Percentiles rank a stretch among this genome's conserved stretches.
phyloP scores from a whole-genome alignment of 805 yeast species.

The Metschnikowia amazonensis region DNA sequence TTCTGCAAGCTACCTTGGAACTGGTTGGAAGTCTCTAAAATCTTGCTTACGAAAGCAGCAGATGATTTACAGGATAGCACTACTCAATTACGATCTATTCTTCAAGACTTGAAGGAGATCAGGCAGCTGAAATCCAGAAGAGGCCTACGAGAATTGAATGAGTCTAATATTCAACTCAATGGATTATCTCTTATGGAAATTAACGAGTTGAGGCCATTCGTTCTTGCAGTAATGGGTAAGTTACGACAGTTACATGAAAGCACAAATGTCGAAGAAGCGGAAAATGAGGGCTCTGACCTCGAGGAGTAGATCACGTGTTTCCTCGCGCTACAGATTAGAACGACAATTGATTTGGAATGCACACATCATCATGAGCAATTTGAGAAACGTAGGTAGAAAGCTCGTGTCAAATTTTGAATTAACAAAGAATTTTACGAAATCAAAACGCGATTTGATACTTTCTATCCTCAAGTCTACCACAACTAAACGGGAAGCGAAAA shows the following conservation, averaged over 20 bases:
- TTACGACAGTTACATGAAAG: conserved; percentile 53
- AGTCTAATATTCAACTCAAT: conserved; percentile 76
- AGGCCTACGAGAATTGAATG: conserved; percentile 77
- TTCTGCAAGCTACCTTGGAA: conserved; percentile 78
- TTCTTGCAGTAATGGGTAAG: conserved; percentile 75
- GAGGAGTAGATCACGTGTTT: conserved; percentile 15
- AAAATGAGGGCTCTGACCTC: conserved; percentile 12
- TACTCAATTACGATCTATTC: conserved; percentile 60
- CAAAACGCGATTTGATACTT: conserved; percentile 67
- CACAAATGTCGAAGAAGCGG: conserved; percentile 13
- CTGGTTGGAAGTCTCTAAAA: conserved; percentile 81
- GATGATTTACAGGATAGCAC: conserved; percentile 78
- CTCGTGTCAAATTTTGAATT: conserved; percentile 37
- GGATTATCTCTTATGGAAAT: conserved; percentile 81
- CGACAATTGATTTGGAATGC: not conserved
- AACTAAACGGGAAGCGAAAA: conserved; percentile 86
- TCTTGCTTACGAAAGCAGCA: conserved; percentile 62
- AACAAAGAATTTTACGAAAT: conserved; percentile 35
- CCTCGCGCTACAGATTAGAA: conserved; percentile 1
- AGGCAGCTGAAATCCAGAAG: conserved; percentile 75
- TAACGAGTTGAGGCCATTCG: conserved; percentile 82
- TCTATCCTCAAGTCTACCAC: conserved; percentile 87
- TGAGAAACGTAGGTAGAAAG: conserved; percentile 26
- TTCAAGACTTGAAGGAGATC: conserved; percentile 83
- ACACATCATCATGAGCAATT: conserved; percentile 24